Conservation (phyloP, 1,284 basidiomycete genomes). For the Ceraceosorus bombacis region DNA sequence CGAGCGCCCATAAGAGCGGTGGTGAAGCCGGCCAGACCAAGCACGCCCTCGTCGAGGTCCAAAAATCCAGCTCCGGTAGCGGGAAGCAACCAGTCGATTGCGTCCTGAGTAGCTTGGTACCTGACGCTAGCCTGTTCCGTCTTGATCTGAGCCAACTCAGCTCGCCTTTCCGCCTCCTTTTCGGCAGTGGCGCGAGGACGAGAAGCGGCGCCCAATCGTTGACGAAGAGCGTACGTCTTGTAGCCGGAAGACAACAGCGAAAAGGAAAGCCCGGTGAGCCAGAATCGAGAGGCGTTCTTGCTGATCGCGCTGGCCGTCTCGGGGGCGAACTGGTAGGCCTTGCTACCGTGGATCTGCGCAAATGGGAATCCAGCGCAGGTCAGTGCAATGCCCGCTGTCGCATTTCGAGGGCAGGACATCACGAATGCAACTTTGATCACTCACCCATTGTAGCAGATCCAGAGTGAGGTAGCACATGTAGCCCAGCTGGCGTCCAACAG, state of each 20-base stretch:
- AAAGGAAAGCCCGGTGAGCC: slow-evolving; percentile 64
- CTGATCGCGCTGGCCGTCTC: slow-evolving; percentile 62
- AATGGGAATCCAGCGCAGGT: slow-evolving; percentile 64
- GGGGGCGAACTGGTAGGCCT: slow-evolving; percentile 51
- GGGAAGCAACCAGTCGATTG: slow-evolving; percentile 79
- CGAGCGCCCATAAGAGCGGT: slow-evolving; percentile 43
- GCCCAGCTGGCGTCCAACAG: slow-evolving; percentile 74
- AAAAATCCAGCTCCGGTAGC: slow-evolving; percentile 72
- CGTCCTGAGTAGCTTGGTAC: slow-evolving; percentile 71
- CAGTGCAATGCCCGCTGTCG: background rate
- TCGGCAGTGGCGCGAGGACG: slow-evolving; percentile 55
- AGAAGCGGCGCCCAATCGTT: slow-evolving; percentile 28
- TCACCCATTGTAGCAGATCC: slow-evolving; percentile 22
- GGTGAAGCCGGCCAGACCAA: slow-evolving; percentile 42
- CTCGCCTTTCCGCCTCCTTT: slow-evolving; percentile 62
- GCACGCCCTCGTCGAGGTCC: slow-evolving; percentile 70
- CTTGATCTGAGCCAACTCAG: slow-evolving; percentile 57
- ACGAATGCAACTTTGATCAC: background rate
- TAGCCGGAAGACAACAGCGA: slow-evolving; percentile 38
- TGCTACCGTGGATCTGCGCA: slow-evolving; percentile 50
- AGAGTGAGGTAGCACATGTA: slow-evolving; percentile 73
- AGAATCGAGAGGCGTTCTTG: slow-evolving; percentile 74
- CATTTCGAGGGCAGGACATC: background rate
- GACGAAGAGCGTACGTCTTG: slow-evolving; percentile 43
- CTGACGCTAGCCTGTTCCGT: slow-evolving; percentile 63